Percentiles rank a stretch among this genome's conserved stretches.
Conservation (phyloP, 495 filamentous ascomycete species). For the Clavariopsis aquatica region DNA sequence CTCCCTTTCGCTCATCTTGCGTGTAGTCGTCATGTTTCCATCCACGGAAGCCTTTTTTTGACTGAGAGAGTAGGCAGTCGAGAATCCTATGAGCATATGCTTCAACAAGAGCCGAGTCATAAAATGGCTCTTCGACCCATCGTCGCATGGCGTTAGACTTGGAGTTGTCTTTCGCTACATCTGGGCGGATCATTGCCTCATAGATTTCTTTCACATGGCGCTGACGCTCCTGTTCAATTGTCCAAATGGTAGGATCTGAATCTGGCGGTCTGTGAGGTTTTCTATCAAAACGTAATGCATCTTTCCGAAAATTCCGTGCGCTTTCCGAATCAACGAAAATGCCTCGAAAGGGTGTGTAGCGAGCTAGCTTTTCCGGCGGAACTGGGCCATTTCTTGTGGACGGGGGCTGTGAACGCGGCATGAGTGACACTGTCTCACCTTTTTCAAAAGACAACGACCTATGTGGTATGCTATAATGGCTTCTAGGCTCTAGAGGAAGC, state of each 20-base stretch:
- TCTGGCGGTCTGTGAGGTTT: constrained; percentile 18
- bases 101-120: constrained; percentile 14
- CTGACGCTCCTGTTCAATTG: constrained; percentile 7
- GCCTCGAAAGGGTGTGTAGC: constrained; percentile 9
- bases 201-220: constrained; percentile 23
- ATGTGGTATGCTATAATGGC: not conserved
- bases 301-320: constrained; percentile 12
- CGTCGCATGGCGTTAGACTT: constrained; percentile 25
- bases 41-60: constrained; percentile 20
- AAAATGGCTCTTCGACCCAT: constrained; percentile 22
- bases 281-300: constrained; percentile 10
- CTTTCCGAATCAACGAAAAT: constrained; percentile 4
- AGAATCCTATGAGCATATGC: constrained; percentile 26
- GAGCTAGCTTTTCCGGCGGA: not conserved
- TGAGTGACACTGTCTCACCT: not conserved
- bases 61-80: constrained; percentile 22
- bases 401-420: not conserved
- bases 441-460: not conserved
- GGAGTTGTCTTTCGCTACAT: constrained; percentile 27
- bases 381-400: not conserved
- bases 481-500: not conserved
- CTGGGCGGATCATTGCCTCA: constrained; percentile 23
- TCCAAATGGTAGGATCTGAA: constrained; percentile 8
- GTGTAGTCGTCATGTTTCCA: constrained; percentile 27
- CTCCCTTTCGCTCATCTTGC: constrained; percentile 23